Evolutionary conservation across 176 grass and related monocot genomes (phyloP).

Genomic region (Triticum aestivum): DNA sequence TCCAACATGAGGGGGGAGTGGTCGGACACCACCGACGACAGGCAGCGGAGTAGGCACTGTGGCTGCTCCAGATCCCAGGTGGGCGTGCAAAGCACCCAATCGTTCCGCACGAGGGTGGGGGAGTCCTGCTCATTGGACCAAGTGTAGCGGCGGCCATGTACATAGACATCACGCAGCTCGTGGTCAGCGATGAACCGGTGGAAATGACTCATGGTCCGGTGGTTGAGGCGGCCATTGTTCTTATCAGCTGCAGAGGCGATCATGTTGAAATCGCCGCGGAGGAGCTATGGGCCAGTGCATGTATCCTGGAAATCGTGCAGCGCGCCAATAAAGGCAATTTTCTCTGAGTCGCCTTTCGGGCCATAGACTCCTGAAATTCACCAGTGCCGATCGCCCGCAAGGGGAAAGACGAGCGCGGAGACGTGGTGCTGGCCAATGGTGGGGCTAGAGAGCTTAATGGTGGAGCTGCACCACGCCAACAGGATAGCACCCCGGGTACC

Average conservation of each 20-base stretch:
- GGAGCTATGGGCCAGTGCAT: neutral
- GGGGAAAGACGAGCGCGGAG: neutral
- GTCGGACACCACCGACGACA: too few species aligned
- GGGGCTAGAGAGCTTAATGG: neutral
- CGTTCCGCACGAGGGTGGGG: neutral
- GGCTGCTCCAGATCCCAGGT: neutral
- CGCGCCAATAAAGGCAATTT: neutral
- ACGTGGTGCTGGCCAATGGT: neutral
- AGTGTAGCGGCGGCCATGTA: neutral
- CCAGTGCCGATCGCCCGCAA: neutral
- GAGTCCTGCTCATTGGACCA: neutral
- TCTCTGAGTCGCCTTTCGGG: neutral
- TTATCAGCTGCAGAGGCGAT: neutral
- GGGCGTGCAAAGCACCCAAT: neutral
- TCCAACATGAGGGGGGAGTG: too few species aligned
- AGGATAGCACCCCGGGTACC: neutral
- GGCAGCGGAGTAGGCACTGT: too few species aligned
- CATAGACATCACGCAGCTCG: neutral
- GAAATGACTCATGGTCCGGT: neutral
- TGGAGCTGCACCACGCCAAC: neutral
- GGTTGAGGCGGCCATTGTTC: neutral
- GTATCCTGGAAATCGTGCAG: neutral
- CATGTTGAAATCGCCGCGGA: neutral
- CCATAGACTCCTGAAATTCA: neutral
- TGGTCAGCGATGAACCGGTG: neutral